These are phyloP conservation scores for Candida sanyaensis DNA, from an alignment of 1,139 yeast species.

Conservation along the genomic window DNA sequence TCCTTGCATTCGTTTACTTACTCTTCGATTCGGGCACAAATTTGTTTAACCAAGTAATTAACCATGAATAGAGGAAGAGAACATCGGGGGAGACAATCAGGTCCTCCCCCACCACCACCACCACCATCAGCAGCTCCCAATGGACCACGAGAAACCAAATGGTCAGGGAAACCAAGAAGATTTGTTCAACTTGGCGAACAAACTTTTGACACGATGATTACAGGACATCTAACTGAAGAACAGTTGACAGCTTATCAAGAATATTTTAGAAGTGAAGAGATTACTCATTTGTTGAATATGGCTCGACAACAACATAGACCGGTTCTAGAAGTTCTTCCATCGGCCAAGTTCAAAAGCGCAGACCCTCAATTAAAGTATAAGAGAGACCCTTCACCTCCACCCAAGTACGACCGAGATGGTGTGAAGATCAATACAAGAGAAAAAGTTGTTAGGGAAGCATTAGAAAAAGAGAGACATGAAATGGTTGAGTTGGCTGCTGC, in stretches of 20 bases:
- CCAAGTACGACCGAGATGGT: slow-evolving; percentile 81
- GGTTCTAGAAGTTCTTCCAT: slow-evolving; percentile 37
- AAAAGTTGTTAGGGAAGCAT: slow-evolving; percentile 54
- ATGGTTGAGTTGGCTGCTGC: slow-evolving; percentile 74
- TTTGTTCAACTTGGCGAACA: slow-evolving; percentile 30
- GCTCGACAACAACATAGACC: slow-evolving; percentile 56
- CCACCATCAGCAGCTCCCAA: not conserved
- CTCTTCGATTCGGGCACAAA: no score
- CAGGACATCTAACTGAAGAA: slow-evolving; percentile 72
- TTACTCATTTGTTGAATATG: slow-evolving; percentile 45
- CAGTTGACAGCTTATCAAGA: slow-evolving; percentile 83
- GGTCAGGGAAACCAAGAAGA: slow-evolving; percentile 46
- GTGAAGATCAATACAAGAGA: slow-evolving; percentile 85
- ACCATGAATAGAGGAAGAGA: slow-evolving; percentile 10
- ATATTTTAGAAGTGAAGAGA: slow-evolving; percentile 76
- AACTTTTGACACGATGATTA: slow-evolving; percentile 41
- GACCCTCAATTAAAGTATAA: slow-evolving; percentile 24
- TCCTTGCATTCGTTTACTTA: not conserved
- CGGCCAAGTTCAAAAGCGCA: slow-evolving; percentile 25
- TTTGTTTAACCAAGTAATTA: not conserved
- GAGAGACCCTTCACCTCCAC: slow-evolving; percentile 91
- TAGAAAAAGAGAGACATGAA: slow-evolving; percentile 79
- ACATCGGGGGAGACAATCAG: not conserved
- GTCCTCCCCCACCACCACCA: not conserved
- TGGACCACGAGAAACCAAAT: slow-evolving; percentile 28